Evolutionary conservation across 371 early-diverging fungal genomes (phyloP), one percentile per base, ranked within the genome.

Genomic region (Apophysomyces variabilis): DNA sequence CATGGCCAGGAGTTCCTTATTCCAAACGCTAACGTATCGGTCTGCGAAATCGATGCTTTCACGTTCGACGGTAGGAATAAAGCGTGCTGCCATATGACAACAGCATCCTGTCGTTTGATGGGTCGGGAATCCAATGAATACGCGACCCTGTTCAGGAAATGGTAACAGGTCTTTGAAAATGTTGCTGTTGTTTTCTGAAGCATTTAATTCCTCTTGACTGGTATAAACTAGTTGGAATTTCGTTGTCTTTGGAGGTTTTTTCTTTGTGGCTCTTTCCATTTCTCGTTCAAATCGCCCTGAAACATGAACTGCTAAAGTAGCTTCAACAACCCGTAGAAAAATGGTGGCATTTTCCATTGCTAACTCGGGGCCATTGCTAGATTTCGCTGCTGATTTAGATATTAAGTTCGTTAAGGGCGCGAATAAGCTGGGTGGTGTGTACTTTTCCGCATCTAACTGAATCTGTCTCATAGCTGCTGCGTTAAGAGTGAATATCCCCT

Each of bases 41-140:
- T 96, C 96, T 11, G 95, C 95, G 79, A 96, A 95, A 67, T 96
- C 96, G 54, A 96, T 87, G 39, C 86, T 87, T 71, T 96, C 96
- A 66, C 96, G 89, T 69, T 96, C 96, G 0, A 88, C 94, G 16
- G 95, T 95, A 4, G 96, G 96, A 66, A 96, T 96, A 60, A 96
- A 85, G 8, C 92, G 90, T 7, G 90, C 93, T 0, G 94, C 94
- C 66, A 96, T 79, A 66, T 93, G 93, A 38, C 88, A 87, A 60
- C 87, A 84, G 69, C 90, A 93, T 5, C 96, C 96, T 0, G 96
- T 96, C 0, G 96, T 96, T 69, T 96, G 95, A 69, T 94, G 93
- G 6, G 95, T 95, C 0, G 93, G 91, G 67, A 96, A 95, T 0
- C 94, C 96, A 65, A 96, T 96, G 69, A 93, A 95, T 12, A 96